Evolutionary conservation across 805 yeast genomes (phyloP).

Genomic region (Starmerella ratchasimensis): DNA sequence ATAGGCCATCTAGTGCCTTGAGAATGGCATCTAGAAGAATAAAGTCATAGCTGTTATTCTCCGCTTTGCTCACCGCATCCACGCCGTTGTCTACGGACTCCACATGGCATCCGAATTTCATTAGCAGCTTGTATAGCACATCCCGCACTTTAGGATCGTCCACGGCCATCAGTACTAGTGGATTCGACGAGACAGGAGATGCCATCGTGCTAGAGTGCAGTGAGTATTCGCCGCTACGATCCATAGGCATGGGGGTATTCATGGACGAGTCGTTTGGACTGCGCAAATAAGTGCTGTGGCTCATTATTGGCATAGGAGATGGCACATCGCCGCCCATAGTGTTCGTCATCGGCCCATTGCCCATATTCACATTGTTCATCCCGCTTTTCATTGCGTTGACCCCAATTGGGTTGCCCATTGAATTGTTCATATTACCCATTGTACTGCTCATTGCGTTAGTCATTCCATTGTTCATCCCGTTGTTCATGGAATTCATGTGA

Average conservation of each 20-base stretch:
- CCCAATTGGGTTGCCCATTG: too few species aligned
- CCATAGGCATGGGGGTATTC: not conserved
- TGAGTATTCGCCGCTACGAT: not conserved
- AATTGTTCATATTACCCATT: not conserved
- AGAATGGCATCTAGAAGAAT: constrained; percentile 46
- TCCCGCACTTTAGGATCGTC: constrained; percentile 53
- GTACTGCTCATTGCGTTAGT: too few species aligned
- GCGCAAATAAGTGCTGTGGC: too few species aligned
- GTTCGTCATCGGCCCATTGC: too few species aligned
- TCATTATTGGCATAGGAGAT: too few species aligned
- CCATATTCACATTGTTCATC: too few species aligned
- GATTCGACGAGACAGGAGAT: constrained; percentile 26
- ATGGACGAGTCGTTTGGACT: not conserved
- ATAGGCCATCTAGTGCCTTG: constrained; percentile 48
- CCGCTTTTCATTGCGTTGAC: too few species aligned
- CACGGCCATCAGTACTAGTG: constrained; percentile 30
- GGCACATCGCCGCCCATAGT: too few species aligned
- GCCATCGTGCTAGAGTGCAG: not conserved
- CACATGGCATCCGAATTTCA: constrained; percentile 82
- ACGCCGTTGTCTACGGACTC: constrained; percentile 89
- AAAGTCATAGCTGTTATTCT: constrained; percentile 39
- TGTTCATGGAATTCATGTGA: not conserved
- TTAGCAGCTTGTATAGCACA: constrained; percentile 65
- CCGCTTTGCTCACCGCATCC: constrained; percentile 76
- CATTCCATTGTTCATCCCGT: not conserved